These are phyloP conservation scores for Pestalotiopsis sp. DNA, from an alignment of 2,329 filamentous ascomycete species.

Conservation along the genomic window DNA sequence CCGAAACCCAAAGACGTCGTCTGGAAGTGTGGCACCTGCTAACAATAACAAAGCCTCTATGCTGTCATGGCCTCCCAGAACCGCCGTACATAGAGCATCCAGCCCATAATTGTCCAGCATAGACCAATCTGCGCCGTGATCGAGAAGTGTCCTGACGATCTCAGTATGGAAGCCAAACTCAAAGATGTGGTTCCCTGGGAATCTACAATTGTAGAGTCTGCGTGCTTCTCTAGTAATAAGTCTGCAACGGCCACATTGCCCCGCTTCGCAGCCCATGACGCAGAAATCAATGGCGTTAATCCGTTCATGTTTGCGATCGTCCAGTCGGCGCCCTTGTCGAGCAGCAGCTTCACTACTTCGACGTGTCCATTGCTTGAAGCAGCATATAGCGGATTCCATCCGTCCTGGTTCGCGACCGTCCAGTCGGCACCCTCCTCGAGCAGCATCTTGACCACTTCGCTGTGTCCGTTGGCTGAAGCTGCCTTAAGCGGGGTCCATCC, in stretches of 20 bases:
- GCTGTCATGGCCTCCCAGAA: not conserved
- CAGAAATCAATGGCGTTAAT: too few relatives aligned
- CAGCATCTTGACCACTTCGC: too few relatives aligned
- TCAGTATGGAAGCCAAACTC: not conserved
- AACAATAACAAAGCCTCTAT: not conserved
- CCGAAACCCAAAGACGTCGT: not conserved
- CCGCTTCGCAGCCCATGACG: not conserved
- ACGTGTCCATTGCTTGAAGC: too few relatives aligned
- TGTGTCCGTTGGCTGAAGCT: too few relatives aligned
- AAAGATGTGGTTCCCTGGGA: not conserved
- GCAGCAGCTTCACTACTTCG: too few relatives aligned
- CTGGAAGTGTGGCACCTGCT: not conserved
- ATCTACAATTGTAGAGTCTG: not conserved
- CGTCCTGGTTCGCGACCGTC: too few relatives aligned
- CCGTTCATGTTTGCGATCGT: too few relatives aligned
- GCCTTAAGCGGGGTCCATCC: too few relatives aligned
- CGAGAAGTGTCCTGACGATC: not conserved
- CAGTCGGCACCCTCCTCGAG: too few relatives aligned
- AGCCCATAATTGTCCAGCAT: conserved; percentile 4
- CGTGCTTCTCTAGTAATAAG: not conserved
- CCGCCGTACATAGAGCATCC: not conserved
- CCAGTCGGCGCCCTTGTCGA: too few relatives aligned
- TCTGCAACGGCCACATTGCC: not conserved
- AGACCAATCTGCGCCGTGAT: not conserved
- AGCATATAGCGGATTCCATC: too few relatives aligned